Evolutionary conservation across 2,329 filamentous ascomycete species (phyloP).

Genomic region (Ophiostoma angusticollis): DNA sequence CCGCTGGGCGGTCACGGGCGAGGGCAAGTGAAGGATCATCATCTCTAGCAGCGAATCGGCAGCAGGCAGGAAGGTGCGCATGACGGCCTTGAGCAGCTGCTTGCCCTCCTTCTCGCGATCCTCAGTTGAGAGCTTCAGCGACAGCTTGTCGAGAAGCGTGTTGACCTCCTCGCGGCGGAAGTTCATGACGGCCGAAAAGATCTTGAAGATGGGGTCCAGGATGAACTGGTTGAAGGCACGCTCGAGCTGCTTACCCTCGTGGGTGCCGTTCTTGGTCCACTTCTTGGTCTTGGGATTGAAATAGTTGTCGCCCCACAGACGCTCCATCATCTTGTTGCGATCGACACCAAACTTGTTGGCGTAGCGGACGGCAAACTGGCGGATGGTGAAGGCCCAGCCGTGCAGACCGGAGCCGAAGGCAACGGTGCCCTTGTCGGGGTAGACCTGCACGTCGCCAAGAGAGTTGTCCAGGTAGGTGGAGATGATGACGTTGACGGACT

Average conservation of each 20-base stretch:
- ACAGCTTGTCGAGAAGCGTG: slow-evolving; percentile 79
- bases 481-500: slow-evolving; percentile 99
- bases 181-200: slow-evolving; percentile 94
- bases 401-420: slow-evolving; percentile 99
- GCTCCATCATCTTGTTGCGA: slow-evolving; percentile 99
- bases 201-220: slow-evolving; percentile 98
- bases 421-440: slow-evolving; percentile 93
- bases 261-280: slow-evolving; percentile 80
- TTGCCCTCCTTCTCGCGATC: slow-evolving; percentile 96
- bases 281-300: slow-evolving; percentile 99
- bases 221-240: slow-evolving; percentile 99
- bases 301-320: slow-evolving; percentile 99
- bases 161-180: slow-evolving; percentile 90
- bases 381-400: slow-evolving; percentile 98
- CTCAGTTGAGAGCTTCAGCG: slow-evolving; percentile 76
- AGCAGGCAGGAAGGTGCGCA: slow-evolving; percentile 97
- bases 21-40: slow-evolving; percentile 99
- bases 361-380: slow-evolving; percentile 91
- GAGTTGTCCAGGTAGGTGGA: slow-evolving; percentile 96
- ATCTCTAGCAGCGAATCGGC: slow-evolving; percentile 98
- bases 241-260: slow-evolving; percentile 83
- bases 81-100: slow-evolving; percentile 85
- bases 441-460: slow-evolving; percentile 96
- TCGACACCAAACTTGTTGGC: slow-evolving; percentile 99
- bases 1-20: slow-evolving; percentile 85